A percentile compares a stretch with the other conserved stretches of the same genome.
These are phyloP conservation scores for Mortierella sp. DNA, from an alignment of 371 early-diverging fungal genomes.

Conservation along the genomic window DNA sequence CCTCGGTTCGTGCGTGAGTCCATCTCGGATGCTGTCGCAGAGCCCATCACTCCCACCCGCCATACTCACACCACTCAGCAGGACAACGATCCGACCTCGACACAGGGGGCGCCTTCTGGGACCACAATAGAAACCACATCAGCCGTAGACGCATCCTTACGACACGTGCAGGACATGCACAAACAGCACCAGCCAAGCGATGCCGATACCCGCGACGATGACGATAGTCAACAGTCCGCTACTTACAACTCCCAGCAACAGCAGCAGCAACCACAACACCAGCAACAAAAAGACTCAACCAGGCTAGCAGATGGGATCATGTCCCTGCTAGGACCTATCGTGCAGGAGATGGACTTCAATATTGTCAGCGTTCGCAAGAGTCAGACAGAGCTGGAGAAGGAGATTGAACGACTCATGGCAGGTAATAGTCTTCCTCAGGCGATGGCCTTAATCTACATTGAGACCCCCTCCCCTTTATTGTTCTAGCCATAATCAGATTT, in stretches of 20 bases:
- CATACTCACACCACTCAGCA: not conserved
- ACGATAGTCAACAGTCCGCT: not conserved
- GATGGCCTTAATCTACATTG: not conserved
- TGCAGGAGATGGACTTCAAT: slow-evolving; percentile 65
- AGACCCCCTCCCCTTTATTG: too few species aligned
- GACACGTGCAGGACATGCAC: too few species aligned
- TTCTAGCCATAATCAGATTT: too few species aligned
- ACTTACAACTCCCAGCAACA: not conserved
- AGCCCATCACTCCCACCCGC: slow-evolving; percentile 13
- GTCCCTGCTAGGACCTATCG: slow-evolving; percentile 61
- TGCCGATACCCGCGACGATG: not conserved
- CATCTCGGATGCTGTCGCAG: slow-evolving; percentile 33
- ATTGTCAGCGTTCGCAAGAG: slow-evolving; percentile 63
- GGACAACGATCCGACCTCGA: not conserved
- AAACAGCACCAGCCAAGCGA: too few species aligned
- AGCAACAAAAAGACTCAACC: slow-evolving; percentile 23
- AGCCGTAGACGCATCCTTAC: too few species aligned
- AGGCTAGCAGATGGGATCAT: slow-evolving; percentile 56
- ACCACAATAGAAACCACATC: too few species aligned
- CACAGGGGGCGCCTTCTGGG: not conserved
- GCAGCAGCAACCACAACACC: slow-evolving; percentile 2
- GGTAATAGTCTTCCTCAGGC: slow-evolving; percentile 47
- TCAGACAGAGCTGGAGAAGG: slow-evolving; percentile 65
- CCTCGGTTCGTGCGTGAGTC: slow-evolving; percentile 10
- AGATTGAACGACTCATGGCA: slow-evolving; percentile 67